Percentiles rank a stretch among this genome's conserved stretches.
phyloP scores from a whole-genome alignment of 2,329 filamentous ascomycete genomes.

The Botrytis galanthina region DNA sequence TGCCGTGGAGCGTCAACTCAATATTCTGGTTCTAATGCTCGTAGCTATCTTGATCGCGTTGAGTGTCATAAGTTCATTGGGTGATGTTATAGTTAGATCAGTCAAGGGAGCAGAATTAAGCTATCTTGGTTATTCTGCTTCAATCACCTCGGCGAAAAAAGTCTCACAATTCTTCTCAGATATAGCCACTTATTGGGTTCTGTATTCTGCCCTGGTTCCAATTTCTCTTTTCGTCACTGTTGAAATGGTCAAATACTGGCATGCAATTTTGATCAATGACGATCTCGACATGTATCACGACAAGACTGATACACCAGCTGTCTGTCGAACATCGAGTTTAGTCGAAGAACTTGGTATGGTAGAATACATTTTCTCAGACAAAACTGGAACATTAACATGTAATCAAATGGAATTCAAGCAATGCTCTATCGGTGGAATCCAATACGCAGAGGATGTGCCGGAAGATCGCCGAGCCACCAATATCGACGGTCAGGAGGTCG shows the following conservation, averaged over 20 bases:
- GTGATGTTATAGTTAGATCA: constrained; percentile 78
- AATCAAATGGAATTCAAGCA: constrained; percentile 99
- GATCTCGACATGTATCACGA: constrained; percentile 98
- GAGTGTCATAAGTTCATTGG: constrained; percentile 86
- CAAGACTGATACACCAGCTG: constrained; percentile 89
- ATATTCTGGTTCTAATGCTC: constrained; percentile 87
- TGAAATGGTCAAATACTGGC: constrained; percentile 96
- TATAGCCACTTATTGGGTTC: constrained; percentile 96
- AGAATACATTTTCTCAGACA: constrained; percentile 97
- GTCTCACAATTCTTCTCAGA: constrained; percentile 85
- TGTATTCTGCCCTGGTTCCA: constrained; percentile 94
- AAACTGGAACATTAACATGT: constrained; percentile 95
- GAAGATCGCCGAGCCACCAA: constrained; percentile 81
- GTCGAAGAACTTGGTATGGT: constrained; percentile 98
- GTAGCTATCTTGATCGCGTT: constrained; percentile 79
- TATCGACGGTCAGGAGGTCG: constrained; percentile 73
- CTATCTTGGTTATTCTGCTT: constrained; percentile 68
- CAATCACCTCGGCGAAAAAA: constrained; percentile 53
- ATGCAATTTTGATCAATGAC: constrained; percentile 95
- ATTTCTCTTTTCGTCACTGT: constrained; percentile 98
- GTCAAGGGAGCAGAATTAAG: constrained; percentile 59
- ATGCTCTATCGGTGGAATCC: constrained; percentile 86
- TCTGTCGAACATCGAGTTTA: constrained; percentile 91
- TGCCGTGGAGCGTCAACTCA: constrained; percentile 90
- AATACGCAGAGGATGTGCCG: constrained; percentile 88